Conservation (phyloP, 192 early-diverging fungal species). For the Powellomyces hirtus region DNA sequence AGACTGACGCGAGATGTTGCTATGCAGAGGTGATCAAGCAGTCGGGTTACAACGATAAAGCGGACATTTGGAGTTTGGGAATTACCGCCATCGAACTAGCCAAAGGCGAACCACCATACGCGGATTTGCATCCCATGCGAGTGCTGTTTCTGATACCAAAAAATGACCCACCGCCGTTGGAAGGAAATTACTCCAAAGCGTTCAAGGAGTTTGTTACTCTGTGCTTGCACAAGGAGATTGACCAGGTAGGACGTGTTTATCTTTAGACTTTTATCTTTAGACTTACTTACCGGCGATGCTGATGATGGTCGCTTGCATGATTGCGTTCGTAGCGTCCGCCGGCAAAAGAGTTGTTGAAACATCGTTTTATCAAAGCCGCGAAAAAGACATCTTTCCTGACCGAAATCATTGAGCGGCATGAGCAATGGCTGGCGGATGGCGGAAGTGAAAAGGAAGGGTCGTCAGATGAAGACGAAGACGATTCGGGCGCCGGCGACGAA, state of each 20-base stretch:
- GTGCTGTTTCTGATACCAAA: slow-evolving; percentile 87
- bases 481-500: slow-evolving; percentile 3
- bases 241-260: no score
- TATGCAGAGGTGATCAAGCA: slow-evolving; percentile 85
- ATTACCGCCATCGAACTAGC: slow-evolving; percentile 97
- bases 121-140: slow-evolving; percentile 44
- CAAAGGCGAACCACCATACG: slow-evolving; percentile 61
- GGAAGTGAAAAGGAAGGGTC: slow-evolving; percentile 25
- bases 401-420: slow-evolving; percentile 81
- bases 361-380: slow-evolving; percentile 80
- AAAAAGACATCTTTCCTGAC: slow-evolving; percentile 84
- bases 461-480: slow-evolving; percentile 14
- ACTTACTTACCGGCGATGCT: background rate
- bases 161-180: slow-evolving; percentile 80
- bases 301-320: background rate
- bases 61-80: slow-evolving; percentile 97
- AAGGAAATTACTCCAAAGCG: slow-evolving; percentile 68
- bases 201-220: slow-evolving; percentile 88
- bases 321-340: slow-evolving; percentile 67
- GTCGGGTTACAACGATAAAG: slow-evolving; percentile 90
- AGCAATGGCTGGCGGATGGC: slow-evolving; percentile 65
- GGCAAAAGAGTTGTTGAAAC: slow-evolving; percentile 83
- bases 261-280: background rate
- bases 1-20: background rate
- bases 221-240: slow-evolving; percentile 86